Evolutionary conservation across 106 monocot species (phyloP).

Genomic region (Alisma plantagoaquatica): DNA sequence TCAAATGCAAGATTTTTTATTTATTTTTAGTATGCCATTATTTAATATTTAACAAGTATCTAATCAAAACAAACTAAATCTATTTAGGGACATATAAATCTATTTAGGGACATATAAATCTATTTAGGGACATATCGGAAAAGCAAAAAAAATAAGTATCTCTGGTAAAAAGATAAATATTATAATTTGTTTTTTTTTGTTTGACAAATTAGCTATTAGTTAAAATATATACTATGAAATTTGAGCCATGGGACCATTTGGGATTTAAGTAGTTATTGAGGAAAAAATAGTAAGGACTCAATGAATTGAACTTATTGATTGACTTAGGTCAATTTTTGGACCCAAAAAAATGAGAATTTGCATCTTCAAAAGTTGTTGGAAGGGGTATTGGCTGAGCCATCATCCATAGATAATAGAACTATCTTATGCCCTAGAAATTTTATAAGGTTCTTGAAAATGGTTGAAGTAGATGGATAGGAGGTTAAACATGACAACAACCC

Average conservation of each 20-base stretch:
- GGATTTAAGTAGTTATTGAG: not conserved
- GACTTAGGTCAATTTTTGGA: not conserved
- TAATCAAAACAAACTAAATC: not conserved
- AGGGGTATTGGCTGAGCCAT: conserved; percentile 4
- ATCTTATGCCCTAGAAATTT: not conserved
- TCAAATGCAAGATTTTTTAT: not conserved
- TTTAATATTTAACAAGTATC: conserved; percentile 2
- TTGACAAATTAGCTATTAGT: too few relatives aligned
- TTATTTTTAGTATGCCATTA: not conserved
- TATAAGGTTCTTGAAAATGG: not conserved
- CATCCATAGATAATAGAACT: conserved; percentile 3
- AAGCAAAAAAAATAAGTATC: not conserved
- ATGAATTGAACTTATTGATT: conserved; percentile 9
- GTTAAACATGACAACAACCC: conserved; percentile 3
- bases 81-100: too few relatives aligned
- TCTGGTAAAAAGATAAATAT: conserved; percentile 1
- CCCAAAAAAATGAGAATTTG: conserved; percentile 1
- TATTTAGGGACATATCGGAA: not conserved
- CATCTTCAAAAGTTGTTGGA: conserved; percentile 2
- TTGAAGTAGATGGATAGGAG: not conserved
- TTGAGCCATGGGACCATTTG: not conserved
- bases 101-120: too few relatives aligned
- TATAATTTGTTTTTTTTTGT: not conserved
- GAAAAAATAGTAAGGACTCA: not conserved
- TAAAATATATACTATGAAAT: not conserved